Base-by-base conservation (phyloP, 371 early-diverging fungal species). In the Cokeromyces recurvatus region DNA sequence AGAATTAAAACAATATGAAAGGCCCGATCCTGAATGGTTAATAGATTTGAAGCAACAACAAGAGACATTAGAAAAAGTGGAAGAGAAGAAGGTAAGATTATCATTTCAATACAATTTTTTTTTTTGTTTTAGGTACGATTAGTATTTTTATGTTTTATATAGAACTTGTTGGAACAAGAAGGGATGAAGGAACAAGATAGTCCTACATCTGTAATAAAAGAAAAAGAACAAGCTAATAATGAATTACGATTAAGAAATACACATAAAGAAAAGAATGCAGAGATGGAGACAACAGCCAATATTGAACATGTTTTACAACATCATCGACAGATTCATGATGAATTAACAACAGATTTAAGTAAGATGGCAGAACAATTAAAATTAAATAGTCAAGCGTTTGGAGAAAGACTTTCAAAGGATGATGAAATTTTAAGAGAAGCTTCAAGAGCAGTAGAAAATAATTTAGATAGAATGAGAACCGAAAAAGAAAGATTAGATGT, bases 341-440 rank as follows among this genome's bases (percentile, higher is more conserved):
- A 85, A 24, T 53, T 87, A 43, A 81, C 89, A 1, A 70, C 66
- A 1, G 87, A 88, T 38, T 59, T 88, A 47, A 55, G 74, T 21
- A 53, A 58, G 15, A 84, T 88, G 85, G 84, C 89, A 1, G 51
- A 71, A 23, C 72, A 74, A 25, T 70, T 88, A 15, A 87, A 87
- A 49, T 48, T 61, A 16, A 87, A 86, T 57, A 81, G 74, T 36
- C 58, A 76, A 37, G 68, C 72, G 12, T 79, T 88, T 49, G 77
- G 84, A 32, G 81, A 81, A 17, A 58, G 64, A 19, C 46, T 87
- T 1, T 66, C 69, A n/a, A 66, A 77, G 37, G 89, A 88, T 61
- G 74, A 74, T 25, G 55, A 55, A 46, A 75, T 53, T 14, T 31
- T 50, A 12, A 35, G 43, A 21, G 43, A 57, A 12, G 78, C 88